phyloP scores from a whole-genome alignment of 23 red algal genomes.

The Gracilaria gracilis region DNA sequence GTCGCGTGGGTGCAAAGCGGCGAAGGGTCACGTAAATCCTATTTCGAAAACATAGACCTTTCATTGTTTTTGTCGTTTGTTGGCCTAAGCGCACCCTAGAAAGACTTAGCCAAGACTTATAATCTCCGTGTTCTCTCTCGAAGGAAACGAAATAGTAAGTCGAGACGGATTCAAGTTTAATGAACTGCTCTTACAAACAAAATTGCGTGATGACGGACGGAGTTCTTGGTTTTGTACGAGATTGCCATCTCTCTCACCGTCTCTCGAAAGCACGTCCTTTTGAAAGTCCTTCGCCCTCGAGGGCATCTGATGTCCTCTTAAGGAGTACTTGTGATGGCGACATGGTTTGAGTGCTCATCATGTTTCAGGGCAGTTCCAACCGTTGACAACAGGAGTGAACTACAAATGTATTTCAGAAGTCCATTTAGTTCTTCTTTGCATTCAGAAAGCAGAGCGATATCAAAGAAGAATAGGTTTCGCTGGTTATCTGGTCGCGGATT shows the following conservation, averaged over 20 bases:
- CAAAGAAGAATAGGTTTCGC: background rate
- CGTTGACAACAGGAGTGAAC: background rate
- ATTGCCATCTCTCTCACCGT: background rate
- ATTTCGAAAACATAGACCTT: background rate
- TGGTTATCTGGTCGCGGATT: background rate
- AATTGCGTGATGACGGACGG: background rate
- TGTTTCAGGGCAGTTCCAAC: background rate
- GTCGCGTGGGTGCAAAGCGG: slow-evolving; percentile 33
- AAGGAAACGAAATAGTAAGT: background rate
- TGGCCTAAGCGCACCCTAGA: background rate
- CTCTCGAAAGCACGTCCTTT: background rate
- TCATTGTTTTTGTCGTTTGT: background rate
- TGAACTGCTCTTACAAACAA: background rate
- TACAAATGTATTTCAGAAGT: background rate
- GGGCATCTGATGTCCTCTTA: background rate
- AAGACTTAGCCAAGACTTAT: too few species aligned
- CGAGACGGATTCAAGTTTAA: background rate
- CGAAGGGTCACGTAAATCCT: slow-evolving; percentile 6
- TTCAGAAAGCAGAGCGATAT: background rate
- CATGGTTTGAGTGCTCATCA: background rate
- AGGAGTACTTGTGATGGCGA: background rate
- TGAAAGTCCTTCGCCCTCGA: background rate
- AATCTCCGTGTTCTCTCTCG: background rate
- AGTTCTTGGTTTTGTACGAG: too few species aligned
- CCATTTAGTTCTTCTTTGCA: background rate